Evolutionary conservation across 352 stramenopile genomes (phyloP).

Genomic region (Phytophthora sansomeana): DNA sequence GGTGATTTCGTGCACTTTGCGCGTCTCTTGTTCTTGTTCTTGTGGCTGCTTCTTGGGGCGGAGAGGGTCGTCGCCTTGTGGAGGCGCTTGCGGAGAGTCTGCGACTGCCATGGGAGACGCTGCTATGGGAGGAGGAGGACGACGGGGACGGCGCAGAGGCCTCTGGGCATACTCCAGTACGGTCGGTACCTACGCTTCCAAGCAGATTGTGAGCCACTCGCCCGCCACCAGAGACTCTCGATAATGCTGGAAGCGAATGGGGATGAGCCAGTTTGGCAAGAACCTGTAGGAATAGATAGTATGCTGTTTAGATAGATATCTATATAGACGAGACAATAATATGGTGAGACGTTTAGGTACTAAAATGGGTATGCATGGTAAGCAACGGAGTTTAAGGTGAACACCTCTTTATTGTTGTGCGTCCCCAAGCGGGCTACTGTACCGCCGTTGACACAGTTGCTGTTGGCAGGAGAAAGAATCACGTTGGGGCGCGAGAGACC

Average conservation of each 20-base stretch:
- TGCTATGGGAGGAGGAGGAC: not conserved
- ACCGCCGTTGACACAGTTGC: not conserved
- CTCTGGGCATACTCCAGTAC: constrained; percentile 40
- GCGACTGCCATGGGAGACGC: constrained; percentile 19
- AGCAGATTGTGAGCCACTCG: constrained; percentile 39
- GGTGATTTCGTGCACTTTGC: constrained; percentile 43
- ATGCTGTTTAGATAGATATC: not conserved
- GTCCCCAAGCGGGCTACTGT: too few species aligned
- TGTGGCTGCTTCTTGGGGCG: constrained; percentile 7
- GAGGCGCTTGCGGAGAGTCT: constrained; percentile 7
- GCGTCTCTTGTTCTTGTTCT: constrained; percentile 5
- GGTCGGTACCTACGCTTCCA: too few species aligned
- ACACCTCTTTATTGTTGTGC: not conserved
- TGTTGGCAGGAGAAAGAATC: too few species aligned
- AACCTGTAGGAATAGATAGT: not conserved
- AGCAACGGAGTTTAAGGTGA: too few species aligned
- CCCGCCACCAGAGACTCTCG: constrained; percentile 17
- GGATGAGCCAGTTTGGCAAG: constrained; percentile 26
- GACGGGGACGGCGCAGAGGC: constrained; percentile 24
- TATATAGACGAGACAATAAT: not conserved
- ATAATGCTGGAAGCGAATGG: constrained; percentile 1
- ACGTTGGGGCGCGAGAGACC: too few species aligned
- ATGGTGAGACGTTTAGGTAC: too few species aligned
- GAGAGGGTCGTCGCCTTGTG: constrained; percentile 2
- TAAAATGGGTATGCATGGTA: too few species aligned